These are phyloP conservation scores for Phytophthora boehmeriae DNA, from an alignment of 352 stramenopile genomes.

Conservation along the genomic window DNA sequence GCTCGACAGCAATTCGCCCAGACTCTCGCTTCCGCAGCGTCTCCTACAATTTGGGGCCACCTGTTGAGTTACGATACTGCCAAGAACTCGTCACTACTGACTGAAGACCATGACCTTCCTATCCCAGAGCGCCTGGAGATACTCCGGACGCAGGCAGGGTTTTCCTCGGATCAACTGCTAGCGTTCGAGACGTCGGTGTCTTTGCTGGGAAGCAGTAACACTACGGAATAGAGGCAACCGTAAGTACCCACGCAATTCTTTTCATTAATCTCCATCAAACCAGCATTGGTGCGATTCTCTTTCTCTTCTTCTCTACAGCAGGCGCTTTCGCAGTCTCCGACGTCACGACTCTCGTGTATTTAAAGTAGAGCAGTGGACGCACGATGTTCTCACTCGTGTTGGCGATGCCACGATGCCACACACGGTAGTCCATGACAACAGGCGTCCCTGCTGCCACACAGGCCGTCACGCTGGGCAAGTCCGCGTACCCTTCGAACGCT, in stretches of 20 bases:
- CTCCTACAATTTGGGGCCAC: conserved; percentile 49
- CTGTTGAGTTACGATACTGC: conserved; percentile 55
- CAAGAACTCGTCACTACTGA: conserved; percentile 10
- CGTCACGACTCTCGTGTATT: conserved; percentile 43
- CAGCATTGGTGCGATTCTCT: conserved; percentile 40
- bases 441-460: conserved; percentile 61
- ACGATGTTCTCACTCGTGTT: conserved; percentile 52
- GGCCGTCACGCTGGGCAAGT: conserved; percentile 59
- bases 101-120: conserved; percentile 4
- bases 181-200: conserved; percentile 34
- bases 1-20: conserved; percentile 56
- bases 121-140: conserved; percentile 21
- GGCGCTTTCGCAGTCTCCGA: not conserved
- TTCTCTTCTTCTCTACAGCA: conserved; percentile 32
- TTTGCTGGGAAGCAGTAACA: conserved; percentile 15
- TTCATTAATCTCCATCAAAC: conserved; percentile 13
- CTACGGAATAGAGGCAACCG: conserved; percentile 17
- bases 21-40: conserved; percentile 39
- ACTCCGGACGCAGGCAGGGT: conserved; percentile 35
- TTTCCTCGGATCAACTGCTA: conserved; percentile 31
- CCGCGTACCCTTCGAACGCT: conserved; percentile 54
- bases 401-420: conserved; percentile 71
- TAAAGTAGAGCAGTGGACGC: conserved; percentile 76
- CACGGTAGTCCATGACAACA: conserved; percentile 79
- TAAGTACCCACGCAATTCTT: conserved; percentile 2